Percentiles rank a stretch among this genome's conserved stretches.
Evolutionary conservation across 257 asterid genomes (phyloP).

Genomic region (Hygrophila difformis): DNA sequence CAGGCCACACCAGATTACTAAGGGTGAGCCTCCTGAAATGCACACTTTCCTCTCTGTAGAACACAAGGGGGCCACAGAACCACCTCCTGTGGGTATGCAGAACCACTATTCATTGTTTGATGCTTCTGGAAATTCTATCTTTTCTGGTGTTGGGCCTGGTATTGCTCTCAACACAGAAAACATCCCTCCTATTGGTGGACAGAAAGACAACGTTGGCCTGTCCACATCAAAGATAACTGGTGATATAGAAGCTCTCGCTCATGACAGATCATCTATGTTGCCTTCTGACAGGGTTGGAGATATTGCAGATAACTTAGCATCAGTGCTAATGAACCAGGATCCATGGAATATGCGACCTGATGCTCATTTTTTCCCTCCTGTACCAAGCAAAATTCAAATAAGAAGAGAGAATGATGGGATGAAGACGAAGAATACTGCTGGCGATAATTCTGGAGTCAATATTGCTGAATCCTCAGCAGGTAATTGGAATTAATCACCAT

Average conservation of each 20-base stretch:
- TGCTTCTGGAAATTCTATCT: conserved; percentile 18
- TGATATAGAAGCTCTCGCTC: conserved; percentile 29
- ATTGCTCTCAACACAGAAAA: conserved; percentile 26
- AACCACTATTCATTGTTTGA: conserved; percentile 25
- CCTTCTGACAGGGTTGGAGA: conserved; percentile 41
- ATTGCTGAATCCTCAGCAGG: conserved; percentile 26
- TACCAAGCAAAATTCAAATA: conserved; percentile 56
- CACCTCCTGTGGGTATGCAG: conserved; percentile 30
- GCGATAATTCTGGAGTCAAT: conserved; percentile 24
- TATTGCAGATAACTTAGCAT: conserved; percentile 39
- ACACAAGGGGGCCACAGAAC: conserved; percentile 29
- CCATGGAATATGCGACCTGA: conserved; percentile 70
- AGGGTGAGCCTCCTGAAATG: conserved; percentile 20
- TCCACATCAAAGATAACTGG: conserved; percentile 34
- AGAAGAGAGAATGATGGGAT: conserved; percentile 47
- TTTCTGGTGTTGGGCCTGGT: conserved; percentile 29
- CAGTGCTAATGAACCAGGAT: conserved; percentile 69
- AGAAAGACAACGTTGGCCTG: conserved; percentile 38
- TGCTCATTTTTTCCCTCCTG: conserved; percentile 68
- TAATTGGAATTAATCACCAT: conserved; percentile 23
- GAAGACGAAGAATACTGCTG: conserved; percentile 31
- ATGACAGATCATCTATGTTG: conserved; percentile 32
- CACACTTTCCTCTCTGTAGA: conserved; percentile 31
- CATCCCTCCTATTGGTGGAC: conserved; percentile 27
- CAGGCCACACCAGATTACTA: conserved; percentile 25